Conservation (phyloP, 768 basidiomycete species). For the Trametes punicea region DNA sequence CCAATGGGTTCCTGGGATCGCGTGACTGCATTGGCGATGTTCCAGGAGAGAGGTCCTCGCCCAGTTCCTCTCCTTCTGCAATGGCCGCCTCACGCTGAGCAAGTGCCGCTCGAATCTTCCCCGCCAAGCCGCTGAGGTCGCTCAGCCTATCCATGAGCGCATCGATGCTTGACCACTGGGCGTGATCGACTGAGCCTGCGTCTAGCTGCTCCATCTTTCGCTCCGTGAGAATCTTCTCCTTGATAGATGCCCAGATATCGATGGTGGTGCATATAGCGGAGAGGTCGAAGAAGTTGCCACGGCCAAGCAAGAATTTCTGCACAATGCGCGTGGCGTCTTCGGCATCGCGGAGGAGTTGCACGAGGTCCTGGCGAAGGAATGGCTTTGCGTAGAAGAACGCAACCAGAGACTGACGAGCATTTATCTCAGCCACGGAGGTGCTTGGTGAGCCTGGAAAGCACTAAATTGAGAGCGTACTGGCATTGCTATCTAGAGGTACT, state of each 20-base stretch:
- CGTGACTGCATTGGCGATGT: conserved; percentile 25
- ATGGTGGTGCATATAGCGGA: conserved; percentile 62
- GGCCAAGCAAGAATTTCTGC: conserved; percentile 70
- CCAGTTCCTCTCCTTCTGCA: not conserved
- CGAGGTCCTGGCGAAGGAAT: conserved; percentile 64
- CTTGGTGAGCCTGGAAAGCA: conserved; percentile 70
- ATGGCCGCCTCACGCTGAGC: conserved; percentile 5
- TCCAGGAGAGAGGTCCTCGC: conserved; percentile 1
- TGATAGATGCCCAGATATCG: conserved; percentile 53
- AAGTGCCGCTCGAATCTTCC: conserved; percentile 43
- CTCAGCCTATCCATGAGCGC: conserved; percentile 50
- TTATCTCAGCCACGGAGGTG: conserved; percentile 69
- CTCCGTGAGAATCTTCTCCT: conserved; percentile 52
- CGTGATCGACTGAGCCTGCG: conserved; percentile 15
- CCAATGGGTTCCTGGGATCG: conserved; percentile 20
- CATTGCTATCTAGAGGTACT: conserved; percentile 24
- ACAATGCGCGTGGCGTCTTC: conserved; percentile 76
- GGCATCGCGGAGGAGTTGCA: conserved; percentile 48
- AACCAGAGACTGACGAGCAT: conserved; percentile 72
- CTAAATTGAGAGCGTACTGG: not conserved
- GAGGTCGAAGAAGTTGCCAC: conserved; percentile 66
- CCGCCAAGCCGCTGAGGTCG: conserved; percentile 49
- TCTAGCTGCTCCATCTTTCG: conserved; percentile 45
- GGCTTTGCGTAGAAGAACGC: conserved; percentile 60
- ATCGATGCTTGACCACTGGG: conserved; percentile 59